phyloP scores from a whole-genome alignment of 208 protist species.

The Tritrichomonas foetus region DNA sequence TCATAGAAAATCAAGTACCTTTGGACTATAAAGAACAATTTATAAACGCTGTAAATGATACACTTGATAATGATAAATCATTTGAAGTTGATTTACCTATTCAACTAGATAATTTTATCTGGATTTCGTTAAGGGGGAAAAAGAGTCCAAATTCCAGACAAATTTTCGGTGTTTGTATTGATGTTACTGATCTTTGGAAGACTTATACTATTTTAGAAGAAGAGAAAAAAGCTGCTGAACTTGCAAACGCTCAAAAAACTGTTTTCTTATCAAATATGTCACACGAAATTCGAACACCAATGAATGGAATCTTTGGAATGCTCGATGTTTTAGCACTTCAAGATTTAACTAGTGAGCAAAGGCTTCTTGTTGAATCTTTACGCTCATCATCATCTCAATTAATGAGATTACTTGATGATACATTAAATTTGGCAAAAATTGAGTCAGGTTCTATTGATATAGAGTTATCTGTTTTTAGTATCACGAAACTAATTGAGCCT shows the following conservation, averaged over 20 bases:
- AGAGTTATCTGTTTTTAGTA: background rate
- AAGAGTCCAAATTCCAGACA: background rate
- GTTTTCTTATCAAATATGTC: slow-evolving; percentile 58
- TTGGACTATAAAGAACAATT: background rate
- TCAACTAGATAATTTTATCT: background rate
- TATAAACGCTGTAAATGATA: background rate
- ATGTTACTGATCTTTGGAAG: background rate
- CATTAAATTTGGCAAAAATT: slow-evolving; percentile 38
- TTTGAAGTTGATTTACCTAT: background rate
- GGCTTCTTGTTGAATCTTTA: background rate
- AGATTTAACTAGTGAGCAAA: background rate
- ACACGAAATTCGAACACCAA: slow-evolving; percentile 54
- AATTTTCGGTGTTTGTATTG: background rate
- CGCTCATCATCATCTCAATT: background rate
- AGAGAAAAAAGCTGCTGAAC: background rate
- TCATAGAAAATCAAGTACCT: background rate
- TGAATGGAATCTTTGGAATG: slow-evolving; percentile 53
- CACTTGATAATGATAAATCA: background rate
- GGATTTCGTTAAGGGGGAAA: background rate
- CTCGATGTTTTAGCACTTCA: background rate
- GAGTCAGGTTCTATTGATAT: background rate
- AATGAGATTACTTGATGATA: slow-evolving; percentile 40
- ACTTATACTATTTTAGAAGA: background rate
- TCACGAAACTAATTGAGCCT: background rate
- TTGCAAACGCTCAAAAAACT: background rate